Conservation (phyloP, 1,284 basidiomycete genomes). For the Microbotryum lychnidis-dioicae region DNA sequence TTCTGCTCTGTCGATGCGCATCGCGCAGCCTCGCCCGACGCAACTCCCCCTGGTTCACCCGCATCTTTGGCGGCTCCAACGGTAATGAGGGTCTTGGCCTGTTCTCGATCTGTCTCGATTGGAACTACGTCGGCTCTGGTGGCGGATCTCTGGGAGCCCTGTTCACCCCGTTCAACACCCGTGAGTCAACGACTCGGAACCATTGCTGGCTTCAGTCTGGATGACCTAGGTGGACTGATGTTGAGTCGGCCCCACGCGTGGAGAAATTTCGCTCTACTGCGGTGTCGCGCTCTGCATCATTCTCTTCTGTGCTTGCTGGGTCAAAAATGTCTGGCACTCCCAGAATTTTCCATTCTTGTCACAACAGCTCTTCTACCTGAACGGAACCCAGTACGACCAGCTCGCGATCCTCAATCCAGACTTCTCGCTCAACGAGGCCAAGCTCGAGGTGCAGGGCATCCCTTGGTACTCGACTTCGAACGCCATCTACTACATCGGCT, state of each 20-base stretch:
- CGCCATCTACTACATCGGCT: constrained; percentile 23
- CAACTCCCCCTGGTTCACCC: constrained; percentile 52
- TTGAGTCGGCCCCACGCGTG: no score
- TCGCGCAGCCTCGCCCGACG: constrained; percentile 46
- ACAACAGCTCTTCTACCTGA: constrained; percentile 50
- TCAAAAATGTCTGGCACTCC: constrained; percentile 50
- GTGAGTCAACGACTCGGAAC: constrained; percentile 14
- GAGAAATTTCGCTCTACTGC: no score
- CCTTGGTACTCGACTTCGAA: constrained; percentile 24
- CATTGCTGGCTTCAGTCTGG: no score
- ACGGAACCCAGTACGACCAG: constrained; percentile 51
- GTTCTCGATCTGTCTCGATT: constrained; percentile 46
- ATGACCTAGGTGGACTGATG: no score
- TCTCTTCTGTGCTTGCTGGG: constrained; percentile 49
- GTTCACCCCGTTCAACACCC: constrained; percentile 28
- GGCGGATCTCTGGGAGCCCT: constrained; percentile 29
- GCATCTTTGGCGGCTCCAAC: constrained; percentile 55
- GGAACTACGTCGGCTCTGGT: constrained; percentile 39
- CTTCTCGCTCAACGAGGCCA: constrained; percentile 65
- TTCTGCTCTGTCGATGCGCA: no score
- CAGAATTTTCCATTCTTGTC: constrained; percentile 55
- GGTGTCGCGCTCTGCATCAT: constrained; percentile 41
- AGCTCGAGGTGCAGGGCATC: constrained; percentile 22
- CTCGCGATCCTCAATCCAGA: constrained; percentile 83
- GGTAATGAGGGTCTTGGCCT: constrained; percentile 59